Base-by-base conservation (phyloP, 176 grass and related monocot species). In the Sorghum bicolor region DNA sequence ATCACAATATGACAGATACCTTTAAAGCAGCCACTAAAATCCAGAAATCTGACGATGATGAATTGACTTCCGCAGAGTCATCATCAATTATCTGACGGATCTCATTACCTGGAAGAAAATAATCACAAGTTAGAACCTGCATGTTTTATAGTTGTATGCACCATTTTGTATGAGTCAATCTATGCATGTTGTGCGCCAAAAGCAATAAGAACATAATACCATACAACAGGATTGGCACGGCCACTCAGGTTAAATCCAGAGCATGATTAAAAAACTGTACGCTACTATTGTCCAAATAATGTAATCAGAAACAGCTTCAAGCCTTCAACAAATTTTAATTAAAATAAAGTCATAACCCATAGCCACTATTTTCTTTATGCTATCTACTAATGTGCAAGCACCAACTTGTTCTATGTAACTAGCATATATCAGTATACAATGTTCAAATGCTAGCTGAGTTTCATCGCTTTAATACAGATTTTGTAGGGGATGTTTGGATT, bases 1-100 rank as follows among this genome's bases (percentile, higher is more conserved):
- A 87, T 60, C 26, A 84, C 14, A 71, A 64, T 63, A 37, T 28
- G 30, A 69, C 24, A 31, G 37, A 43, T 84, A 98, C 96, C 96
- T 98, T 98, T 65, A 95, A 93, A 86, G 96, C 96, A 87, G 96
- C 85, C 38, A 98, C 93, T 92, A 98, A 92, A 88, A 98, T 80
- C 93, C 93, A 98, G 78, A 98, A 98, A 90, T 98, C 91, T 80
- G 93, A 70, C 14, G 96, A 95, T 83, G 78, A 90, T 34, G 87
- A 85, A 67, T 87, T 85, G 26, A 95, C 90, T 91, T 98, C 88
- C 70, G 80, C 37, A n/a, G 88, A 86, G 85, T n/a, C 84, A 92
- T 95, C 96, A 44, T 98, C 83, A 34, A 98, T 82, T 72, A 98
- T 88, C 41, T 90, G 82, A 70, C 65, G 57, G 72, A 98, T 79